Evolutionary conservation across 768 basidiomycete species (phyloP).

Genomic region (Lactarius vividus): DNA sequence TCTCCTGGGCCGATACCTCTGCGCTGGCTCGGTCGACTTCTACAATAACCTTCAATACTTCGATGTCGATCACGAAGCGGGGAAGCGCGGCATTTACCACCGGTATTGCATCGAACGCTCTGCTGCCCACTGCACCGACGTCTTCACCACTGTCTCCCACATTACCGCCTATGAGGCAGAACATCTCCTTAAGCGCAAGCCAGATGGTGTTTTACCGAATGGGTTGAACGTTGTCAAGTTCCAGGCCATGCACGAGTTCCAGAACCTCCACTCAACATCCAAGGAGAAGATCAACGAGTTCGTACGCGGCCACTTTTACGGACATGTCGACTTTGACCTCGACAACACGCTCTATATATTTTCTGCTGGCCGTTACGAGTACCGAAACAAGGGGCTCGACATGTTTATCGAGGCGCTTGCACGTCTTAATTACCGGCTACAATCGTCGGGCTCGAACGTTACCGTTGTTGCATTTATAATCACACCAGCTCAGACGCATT

Average conservation of each 20-base stretch:
- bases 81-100: constrained; percentile 98
- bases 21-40: constrained; percentile 97
- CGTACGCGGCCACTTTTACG: constrained; percentile 96
- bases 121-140: constrained; percentile 92
- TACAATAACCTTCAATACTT: constrained; percentile 99
- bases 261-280: constrained; percentile 86
- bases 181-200: constrained; percentile 95
- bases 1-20: constrained; percentile 96
- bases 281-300: constrained; percentile 99
- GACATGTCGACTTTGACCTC: constrained; percentile 94
- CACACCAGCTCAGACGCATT: constrained; percentile 95
- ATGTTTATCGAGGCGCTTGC: constrained; percentile 99
- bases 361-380: constrained; percentile 99
- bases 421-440: constrained; percentile 67
- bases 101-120: constrained; percentile 96
- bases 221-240: constrained; percentile 99
- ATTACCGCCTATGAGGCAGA: constrained; percentile 98
- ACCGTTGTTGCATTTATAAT: constrained; percentile 99
- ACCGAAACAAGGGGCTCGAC: constrained; percentile 98
- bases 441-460: constrained; percentile 60
- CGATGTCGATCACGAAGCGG: constrained; percentile 98
- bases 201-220: constrained; percentile 95
- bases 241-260: constrained; percentile 99
- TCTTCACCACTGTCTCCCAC: constrained; percentile 97
- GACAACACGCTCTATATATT: constrained; percentile 94